Percentiles rank a stretch among this genome's conserved stretches.
Conservation (phyloP, 2,329 filamentous ascomycete genomes). For the Talaromyces amestolkiae region DNA sequence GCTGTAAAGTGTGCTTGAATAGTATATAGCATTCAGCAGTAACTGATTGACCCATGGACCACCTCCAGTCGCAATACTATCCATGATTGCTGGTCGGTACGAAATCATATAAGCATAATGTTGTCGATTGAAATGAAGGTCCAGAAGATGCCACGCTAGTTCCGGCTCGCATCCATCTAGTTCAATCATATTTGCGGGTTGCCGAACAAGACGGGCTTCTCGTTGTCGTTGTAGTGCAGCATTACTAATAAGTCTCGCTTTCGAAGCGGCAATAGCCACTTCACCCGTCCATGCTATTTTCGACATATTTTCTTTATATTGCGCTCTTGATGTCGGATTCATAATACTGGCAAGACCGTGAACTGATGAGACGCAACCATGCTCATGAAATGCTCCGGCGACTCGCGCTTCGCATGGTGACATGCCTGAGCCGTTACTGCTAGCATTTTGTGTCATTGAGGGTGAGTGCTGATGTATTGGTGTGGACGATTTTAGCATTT, state of each 20-base stretch:
- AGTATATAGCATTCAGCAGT: background rate
- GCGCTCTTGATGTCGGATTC: constrained; percentile 31
- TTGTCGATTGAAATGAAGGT: constrained; percentile 41
- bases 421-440: background rate
- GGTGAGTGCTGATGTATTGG: background rate
- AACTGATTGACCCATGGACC: background rate
- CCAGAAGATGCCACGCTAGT: constrained; percentile 38
- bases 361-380: constrained; percentile 35
- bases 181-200: constrained; percentile 33
- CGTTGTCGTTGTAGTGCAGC: background rate
- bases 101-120: constrained; percentile 40
- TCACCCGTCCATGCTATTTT: constrained; percentile 15
- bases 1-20: background rate
- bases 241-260: constrained; percentile 35
- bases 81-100: constrained; percentile 39
- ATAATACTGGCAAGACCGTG: constrained; percentile 38
- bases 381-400: constrained; percentile 37
- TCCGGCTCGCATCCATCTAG: constrained; percentile 36
- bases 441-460: background rate
- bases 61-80: background rate
- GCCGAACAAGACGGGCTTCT: constrained; percentile 27
- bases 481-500: background rate
- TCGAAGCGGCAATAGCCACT: constrained; percentile 7
- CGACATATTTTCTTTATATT: constrained; percentile 30
- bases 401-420: constrained; percentile 38